Base-by-base conservation (phyloP, 805 yeast species). In the Candida takata region DNA sequence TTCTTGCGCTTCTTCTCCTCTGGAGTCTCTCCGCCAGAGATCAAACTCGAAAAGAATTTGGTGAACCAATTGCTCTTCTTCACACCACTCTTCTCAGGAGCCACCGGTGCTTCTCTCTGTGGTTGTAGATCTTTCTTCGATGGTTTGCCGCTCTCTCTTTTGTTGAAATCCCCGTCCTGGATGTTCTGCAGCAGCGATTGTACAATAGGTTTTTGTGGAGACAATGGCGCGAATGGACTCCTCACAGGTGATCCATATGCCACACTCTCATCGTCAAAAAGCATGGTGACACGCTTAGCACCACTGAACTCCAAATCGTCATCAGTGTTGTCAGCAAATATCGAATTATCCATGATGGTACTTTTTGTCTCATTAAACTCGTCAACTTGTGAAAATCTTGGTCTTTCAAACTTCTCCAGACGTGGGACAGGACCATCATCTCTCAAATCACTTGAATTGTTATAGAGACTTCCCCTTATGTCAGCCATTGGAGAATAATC, bases 21-120 rank as follows among this genome's bases (percentile, higher is more conserved):
- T 27, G 45, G 29, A 41, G 45, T 21, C 11, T 25, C 29, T 10
- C 33, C 39, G 39, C 24, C 46, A 5, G 50, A 44, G 20, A 49
- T 44, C 36, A 55, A 38, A 23, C 54, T 50, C 11, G 47, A 33
- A 6, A 67, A 60, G 27, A 65, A 54, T 35, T 58, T 58, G 3
- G 72, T 63, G 40, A 66, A 65, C 62, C 62, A 58, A 36, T 55
- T 57, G 31, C 54, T 51, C 28, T 56, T 58, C 47, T 41, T 52
- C 30, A 27, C 47, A 36, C 43, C 48, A 13, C 18, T 47, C 4
- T 60, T 52, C 29, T 14, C 21, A 13, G 17, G 51, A 16, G 47
- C 47, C 24, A 29, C 28, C 27, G 58, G 54, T 9, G 57, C 52
- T 16, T 32, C 41, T 33, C 52, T 45, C 28, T 42, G 40, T 10